These are phyloP conservation scores for Flaveria linearis DNA, from an alignment of 129 eudicot species.

Conservation along the genomic window DNA sequence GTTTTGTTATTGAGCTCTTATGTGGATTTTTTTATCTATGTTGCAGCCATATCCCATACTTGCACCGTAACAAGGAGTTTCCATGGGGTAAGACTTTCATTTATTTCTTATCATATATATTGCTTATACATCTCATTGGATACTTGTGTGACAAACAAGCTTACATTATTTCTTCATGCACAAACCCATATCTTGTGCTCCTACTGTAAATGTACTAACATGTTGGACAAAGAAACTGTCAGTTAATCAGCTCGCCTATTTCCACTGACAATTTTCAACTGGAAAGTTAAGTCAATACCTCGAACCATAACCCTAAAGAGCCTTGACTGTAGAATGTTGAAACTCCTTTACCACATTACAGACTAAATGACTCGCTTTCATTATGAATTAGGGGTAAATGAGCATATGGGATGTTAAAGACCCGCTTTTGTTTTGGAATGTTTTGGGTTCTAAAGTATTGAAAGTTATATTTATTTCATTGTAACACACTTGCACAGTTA, in stretches of 20 bases:
- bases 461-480: background rate
- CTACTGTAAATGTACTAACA: background rate
- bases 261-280: too few species aligned
- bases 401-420: background rate
- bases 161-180: background rate
- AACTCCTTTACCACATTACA: too few species aligned
- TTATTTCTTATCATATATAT: background rate
- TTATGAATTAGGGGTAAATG: too few species aligned
- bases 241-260: too few species aligned
- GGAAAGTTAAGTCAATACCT: too few species aligned
- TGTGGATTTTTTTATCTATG: constrained; percentile 2
- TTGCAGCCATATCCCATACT: constrained; percentile 69
- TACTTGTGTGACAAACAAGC: background rate
- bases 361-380: too few species aligned
- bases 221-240: too few species aligned
- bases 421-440: background rate
- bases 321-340: too few species aligned
- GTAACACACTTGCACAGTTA: background rate
- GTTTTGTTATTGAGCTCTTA: constrained; percentile 9
- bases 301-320: too few species aligned
- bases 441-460: background rate
- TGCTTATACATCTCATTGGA: background rate
- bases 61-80: constrained; percentile 91
- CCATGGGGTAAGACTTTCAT: constrained; percentile 68
- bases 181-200: background rate